Conservation (phyloP, 495 filamentous ascomycete genomes). For the Xylaria telfairii region DNA sequence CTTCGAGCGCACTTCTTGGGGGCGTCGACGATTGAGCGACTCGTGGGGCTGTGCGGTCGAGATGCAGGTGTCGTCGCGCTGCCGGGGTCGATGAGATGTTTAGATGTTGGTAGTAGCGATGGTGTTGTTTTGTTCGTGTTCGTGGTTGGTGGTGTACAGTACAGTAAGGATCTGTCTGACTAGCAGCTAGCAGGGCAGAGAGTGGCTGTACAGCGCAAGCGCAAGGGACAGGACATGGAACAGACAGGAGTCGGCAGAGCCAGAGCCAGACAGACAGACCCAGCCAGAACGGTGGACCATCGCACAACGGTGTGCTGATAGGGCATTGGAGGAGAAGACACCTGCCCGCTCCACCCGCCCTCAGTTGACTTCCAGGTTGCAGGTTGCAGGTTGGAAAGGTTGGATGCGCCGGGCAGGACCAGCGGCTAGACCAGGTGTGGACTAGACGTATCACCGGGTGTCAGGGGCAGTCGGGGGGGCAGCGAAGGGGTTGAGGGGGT, state of each 20-base stretch:
- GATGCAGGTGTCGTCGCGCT: constrained; percentile 4
- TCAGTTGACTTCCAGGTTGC: neutral
- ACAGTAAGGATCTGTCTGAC: constrained; percentile 21
- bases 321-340: neutral
- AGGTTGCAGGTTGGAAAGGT: neutral
- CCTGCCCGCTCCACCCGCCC: neutral
- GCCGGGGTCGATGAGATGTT: constrained; percentile 12
- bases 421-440: neutral
- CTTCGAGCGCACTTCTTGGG: constrained; percentile 1
- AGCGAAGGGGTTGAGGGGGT: constrained; percentile 11
- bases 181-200: constrained; percentile 9
- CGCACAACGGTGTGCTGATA: too few relatives aligned
- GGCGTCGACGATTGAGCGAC: neutral
- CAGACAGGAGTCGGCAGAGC: constrained; percentile 2
- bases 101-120: neutral
- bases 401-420: neutral
- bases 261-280: too few relatives aligned
- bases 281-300: neutral
- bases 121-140: constrained; percentile 10
- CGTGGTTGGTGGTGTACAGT: neutral
- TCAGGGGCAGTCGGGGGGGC: constrained; percentile 8
- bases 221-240: constrained; percentile 2
- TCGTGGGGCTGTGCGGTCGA: constrained; percentile 2
- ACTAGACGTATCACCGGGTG: constrained; percentile 5
- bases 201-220: constrained; percentile 21